Base-by-base conservation (phyloP, 1,284 basidiomycete species). In the Tetrapyrgos nigripes region DNA sequence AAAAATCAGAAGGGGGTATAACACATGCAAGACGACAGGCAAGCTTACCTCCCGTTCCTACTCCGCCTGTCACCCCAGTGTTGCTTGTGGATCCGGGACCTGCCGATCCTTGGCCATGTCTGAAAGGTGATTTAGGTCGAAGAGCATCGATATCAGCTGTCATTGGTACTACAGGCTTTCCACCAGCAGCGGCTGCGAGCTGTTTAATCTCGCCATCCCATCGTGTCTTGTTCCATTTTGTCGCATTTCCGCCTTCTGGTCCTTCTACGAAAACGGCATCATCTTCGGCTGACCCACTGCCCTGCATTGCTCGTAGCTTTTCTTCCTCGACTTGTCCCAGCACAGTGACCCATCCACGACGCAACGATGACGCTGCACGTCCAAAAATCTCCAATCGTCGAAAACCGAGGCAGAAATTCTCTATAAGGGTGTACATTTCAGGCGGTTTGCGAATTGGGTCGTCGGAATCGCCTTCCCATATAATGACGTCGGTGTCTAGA, bases 361-460 rank as follows among this genome's bases (percentile, higher is more conserved):
- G 86, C 2, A 95, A 76, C 1, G 87, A 88, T 10, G 86, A 83
- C 0, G 86, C 81, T 2, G 87, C 82, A 13, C 83, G 85, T 1
- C 94, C 95, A 66, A 97, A 98, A 10, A 99, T 77, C 72, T 98
- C 95, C 23, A 99, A 84, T 1, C 97, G 87, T 8, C 97, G 89
- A 0, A 92, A 86, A 11, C 97, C 97, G 55, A 97, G 89, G 70
- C 97, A 98, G 73, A 99, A 99, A 76, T 97, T 98, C 74, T 99
- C 97, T 68, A 98, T 92, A 29, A 98, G 83, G 10, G 90, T 90
- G 77, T 98, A 96, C 78, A 97, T 92, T 71, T 99, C 97, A 19
- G 95, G 93, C 1, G 97, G 97, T 76, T 97, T 94, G 59, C 88
- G 81, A 11, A 86, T 88, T 3, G 92, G 89, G 73, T 96, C 93